Conservation (phyloP, 129 eudicot species). For the Pulicaria dysenterica region DNA sequence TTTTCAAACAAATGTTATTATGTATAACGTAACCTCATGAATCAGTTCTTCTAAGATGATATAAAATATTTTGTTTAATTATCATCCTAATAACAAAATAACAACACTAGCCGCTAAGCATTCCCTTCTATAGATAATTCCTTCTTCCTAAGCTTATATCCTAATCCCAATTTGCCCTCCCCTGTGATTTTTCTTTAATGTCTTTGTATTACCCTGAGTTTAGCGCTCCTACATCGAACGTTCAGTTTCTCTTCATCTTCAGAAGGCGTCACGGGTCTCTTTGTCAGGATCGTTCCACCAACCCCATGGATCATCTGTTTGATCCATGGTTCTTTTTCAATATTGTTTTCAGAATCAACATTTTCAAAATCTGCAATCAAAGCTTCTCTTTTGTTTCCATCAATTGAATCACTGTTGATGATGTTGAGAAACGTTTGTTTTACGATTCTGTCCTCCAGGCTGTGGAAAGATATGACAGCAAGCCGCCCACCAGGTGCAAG, state of each 20-base stretch:
- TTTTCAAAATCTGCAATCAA: constrained; percentile 12
- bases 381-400: constrained; percentile 30
- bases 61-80: no score
- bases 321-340: constrained; percentile 75
- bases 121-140: no score
- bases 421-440: constrained; percentile 86
- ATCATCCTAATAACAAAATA: no score
- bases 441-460: constrained; percentile 96
- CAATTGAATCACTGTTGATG: constrained; percentile 34
- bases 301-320: constrained; percentile 60
- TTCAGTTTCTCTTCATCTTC: constrained; percentile 81
- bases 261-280: constrained; percentile 91
- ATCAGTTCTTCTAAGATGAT: no score
- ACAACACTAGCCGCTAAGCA: no score
- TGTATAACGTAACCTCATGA: no score
- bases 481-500: constrained; percentile 97
- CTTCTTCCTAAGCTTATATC: background rate
- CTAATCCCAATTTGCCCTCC: background rate
- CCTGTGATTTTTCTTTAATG: constrained; percentile 11
- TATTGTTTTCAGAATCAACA: constrained; percentile 1
- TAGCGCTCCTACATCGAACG: constrained; percentile 86
- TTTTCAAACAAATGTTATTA: no score
- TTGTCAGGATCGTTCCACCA: constrained; percentile 64
- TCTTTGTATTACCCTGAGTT: constrained; percentile 87
- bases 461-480: constrained; percentile 92